Percentiles rank a stretch among this genome's conserved stretches.
Conservation (phyloP, 2,329 filamentous ascomycete species). For the Sporothrix variecibatus region DNA sequence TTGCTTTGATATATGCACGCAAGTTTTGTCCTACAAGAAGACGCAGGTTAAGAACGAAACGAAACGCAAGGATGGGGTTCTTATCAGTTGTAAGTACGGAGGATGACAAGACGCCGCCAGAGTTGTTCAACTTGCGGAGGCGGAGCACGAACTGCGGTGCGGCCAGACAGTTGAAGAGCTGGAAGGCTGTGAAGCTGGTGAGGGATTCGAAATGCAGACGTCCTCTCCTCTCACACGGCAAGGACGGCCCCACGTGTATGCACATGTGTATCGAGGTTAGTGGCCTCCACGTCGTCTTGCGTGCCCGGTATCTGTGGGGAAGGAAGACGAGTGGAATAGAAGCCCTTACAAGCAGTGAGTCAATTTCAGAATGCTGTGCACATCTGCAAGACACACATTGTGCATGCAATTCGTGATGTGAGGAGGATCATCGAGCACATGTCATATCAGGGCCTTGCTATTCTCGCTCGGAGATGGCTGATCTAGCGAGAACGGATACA, state of each 20-base stretch:
- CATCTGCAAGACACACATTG: background rate
- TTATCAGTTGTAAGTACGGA: background rate
- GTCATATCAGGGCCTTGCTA: background rate
- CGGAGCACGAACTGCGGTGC: background rate
- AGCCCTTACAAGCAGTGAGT: background rate
- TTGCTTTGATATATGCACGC: background rate
- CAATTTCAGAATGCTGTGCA: background rate
- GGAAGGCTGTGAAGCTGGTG: background rate
- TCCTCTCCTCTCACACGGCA: conserved; percentile 11
- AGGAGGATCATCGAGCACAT: background rate
- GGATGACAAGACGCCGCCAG: background rate
- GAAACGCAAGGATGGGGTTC: background rate
- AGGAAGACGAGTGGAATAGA: background rate
- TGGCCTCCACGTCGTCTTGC: background rate
- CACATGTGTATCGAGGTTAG: background rate
- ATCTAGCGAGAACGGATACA: background rate
- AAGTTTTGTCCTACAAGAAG: background rate
- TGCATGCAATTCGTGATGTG: background rate
- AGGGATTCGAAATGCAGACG: background rate
- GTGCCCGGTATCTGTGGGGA: background rate
- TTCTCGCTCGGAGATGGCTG: background rate
- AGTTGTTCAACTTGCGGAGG: background rate
- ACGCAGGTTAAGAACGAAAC: background rate
- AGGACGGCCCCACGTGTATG: conserved; percentile 18
- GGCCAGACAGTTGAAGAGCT: no score